Conservation (phyloP, 176 grass and related monocot genomes). For the Microstegium vimineum region DNA sequence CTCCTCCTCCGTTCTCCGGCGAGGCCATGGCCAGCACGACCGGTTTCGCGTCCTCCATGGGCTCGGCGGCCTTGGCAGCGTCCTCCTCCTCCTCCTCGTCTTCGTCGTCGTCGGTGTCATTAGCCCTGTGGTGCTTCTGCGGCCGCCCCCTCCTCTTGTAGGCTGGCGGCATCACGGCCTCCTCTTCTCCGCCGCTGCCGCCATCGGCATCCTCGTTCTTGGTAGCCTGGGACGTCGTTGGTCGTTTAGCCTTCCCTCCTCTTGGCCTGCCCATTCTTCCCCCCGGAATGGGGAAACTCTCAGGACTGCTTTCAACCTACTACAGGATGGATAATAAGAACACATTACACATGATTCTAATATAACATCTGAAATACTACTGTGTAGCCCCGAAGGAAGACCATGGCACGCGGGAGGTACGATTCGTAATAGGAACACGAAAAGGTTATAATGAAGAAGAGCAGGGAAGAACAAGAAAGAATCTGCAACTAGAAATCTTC, state of each 20-base stretch:
- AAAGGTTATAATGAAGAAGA: too few species aligned
- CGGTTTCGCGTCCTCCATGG: constrained; percentile 19
- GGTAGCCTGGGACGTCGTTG: constrained; percentile 34
- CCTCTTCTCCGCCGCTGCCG: constrained; percentile 64
- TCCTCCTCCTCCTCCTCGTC: constrained; percentile 46
- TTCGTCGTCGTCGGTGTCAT: constrained; percentile 32
- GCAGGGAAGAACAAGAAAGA: too few species aligned
- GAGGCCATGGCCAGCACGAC: constrained; percentile 14
- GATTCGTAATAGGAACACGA: neutral
- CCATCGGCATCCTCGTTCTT: constrained; percentile 28
- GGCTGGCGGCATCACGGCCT: constrained; percentile 36
- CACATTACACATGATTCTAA: too few species aligned
- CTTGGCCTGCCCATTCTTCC: constrained; percentile 73
- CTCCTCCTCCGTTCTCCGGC: constrained; percentile 35
- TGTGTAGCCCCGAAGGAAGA: too few species aligned
- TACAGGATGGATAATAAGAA: too few species aligned
- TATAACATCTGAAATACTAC: too few species aligned
- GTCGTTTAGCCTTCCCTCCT: constrained; percentile 60
- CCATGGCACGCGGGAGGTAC: too few species aligned
- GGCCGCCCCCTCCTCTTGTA: constrained; percentile 65
- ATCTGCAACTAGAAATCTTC: too few species aligned
- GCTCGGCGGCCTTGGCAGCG: neutral
- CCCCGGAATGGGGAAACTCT: neutral
- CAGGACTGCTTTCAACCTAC: neutral
- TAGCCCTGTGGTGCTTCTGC: constrained; percentile 47